These are phyloP conservation scores for Lycium ferocissimum DNA, from an alignment of 257 asterid genomes.

Conservation along the genomic window DNA sequence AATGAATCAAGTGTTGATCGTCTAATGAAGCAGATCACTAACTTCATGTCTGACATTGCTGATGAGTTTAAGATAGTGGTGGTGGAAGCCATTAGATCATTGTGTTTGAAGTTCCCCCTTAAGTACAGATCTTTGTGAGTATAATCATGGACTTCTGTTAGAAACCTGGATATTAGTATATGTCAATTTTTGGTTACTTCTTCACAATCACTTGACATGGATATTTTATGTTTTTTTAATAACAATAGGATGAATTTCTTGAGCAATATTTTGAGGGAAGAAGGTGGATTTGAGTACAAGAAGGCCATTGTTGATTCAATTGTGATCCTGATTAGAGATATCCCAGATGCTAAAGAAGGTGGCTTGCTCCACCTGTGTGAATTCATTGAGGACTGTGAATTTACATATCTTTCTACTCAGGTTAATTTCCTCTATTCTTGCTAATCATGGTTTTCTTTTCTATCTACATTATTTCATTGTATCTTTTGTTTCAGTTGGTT, in stretches of 20 bases:
- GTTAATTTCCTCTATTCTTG: constrained; percentile 41
- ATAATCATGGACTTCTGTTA: constrained; percentile 35
- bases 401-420: constrained; percentile 97
- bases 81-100: constrained; percentile 91
- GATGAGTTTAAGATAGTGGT: constrained; percentile 98
- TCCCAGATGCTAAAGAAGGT: constrained; percentile 95
- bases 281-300: constrained; percentile 95
- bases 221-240: background rate
- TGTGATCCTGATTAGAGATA: constrained; percentile 93
- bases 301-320: constrained; percentile 95
- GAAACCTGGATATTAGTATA: constrained; percentile 26
- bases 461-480: background rate
- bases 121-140: constrained; percentile 95
- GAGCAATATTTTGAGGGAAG: constrained; percentile 95
- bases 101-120: constrained; percentile 94
- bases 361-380: constrained; percentile 94
- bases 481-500: background rate
- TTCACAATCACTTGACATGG: constrained; percentile 8
- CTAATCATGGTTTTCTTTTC: constrained; percentile 18
- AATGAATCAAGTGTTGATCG: constrained; percentile 95
- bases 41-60: constrained; percentile 96
- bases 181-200: background rate
- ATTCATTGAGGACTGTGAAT: constrained; percentile 97
- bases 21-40: constrained; percentile 91
- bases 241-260: constrained; percentile 83